Evolutionary conservation across 2,329 filamentous ascomycete species (phyloP), one percentile per base, ranked within the genome.

Genomic region (Cyanodermella asteris): DNA sequence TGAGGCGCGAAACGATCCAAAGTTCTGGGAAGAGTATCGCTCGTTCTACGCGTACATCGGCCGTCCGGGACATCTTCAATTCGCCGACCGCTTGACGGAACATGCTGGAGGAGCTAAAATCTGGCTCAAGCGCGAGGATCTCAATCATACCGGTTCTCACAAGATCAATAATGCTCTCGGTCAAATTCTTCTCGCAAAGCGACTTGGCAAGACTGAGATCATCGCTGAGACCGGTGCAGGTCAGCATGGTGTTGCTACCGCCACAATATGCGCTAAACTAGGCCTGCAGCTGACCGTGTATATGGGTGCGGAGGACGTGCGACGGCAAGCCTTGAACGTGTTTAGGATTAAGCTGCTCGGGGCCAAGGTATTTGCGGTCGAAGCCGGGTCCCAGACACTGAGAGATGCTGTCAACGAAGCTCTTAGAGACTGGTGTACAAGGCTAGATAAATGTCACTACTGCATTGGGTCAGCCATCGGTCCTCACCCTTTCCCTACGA

Each of bases 111-210:
- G 87, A 31, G 84, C 87, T 24, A 91, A 81, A 44, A 91, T 97
- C 55, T 97, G 84, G 73, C 56, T 97, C 37, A 97, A 97, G 64
- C 70, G 87, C 39, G 87, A 97, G 53, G 87, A 97, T 46, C 59
- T 94, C 28, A 94, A 94, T 53, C 87, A 97, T 48, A 94, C 87
- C 6, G 87, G 87, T 36, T 90, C 77, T 34, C 87, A 97, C 62
- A 97, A 97, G 64, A 94, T 97, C 60, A 97, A 97, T 60, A 97
- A 97, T 42, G 87, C 87, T 1, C 59, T 97, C 6, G 87, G 87
- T 3, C 87, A 97, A 50, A 70, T 93, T 24, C 64, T 97, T 9
- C 56, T 97, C 19, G 87, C 87, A 2, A 64, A 64, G 38, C 63
- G 80, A 33, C 54, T 97, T 24, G 87, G 87, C 25, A 97, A 97